Evolutionary conservation across 306 rosid genomes (phyloP).

Genomic region (Dicorynia guianensis): DNA sequence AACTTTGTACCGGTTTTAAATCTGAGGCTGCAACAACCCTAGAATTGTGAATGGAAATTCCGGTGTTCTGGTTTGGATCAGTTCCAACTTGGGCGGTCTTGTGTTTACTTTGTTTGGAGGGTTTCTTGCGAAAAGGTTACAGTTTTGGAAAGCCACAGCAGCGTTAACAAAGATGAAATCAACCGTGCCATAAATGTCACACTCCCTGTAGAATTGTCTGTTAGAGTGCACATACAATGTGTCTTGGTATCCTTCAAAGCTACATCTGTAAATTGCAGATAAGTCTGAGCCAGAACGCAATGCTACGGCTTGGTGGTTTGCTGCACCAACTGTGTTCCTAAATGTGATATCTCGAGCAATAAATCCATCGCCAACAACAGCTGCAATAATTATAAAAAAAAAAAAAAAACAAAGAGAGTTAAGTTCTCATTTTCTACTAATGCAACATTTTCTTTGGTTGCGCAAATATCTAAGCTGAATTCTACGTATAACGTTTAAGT

Average conservation of each 20-base stretch:
- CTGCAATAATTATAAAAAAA: slow-evolving; percentile 41
- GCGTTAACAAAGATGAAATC: slow-evolving; percentile 86
- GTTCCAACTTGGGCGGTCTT: slow-evolving; percentile 69
- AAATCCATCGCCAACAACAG: slow-evolving; percentile 72
- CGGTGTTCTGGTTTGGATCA: slow-evolving; percentile 76
- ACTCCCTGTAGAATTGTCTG: slow-evolving; percentile 78
- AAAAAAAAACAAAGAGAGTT: background rate
- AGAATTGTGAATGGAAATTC: slow-evolving; percentile 64
- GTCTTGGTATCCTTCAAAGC: slow-evolving; percentile 85
- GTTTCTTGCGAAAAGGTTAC: slow-evolving; percentile 63
- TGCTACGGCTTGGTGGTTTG: slow-evolving; percentile 83
- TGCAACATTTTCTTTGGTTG: too few relatives aligned
- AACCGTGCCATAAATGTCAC: slow-evolving; percentile 79
- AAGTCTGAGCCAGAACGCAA: slow-evolving; percentile 79
- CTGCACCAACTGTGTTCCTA: slow-evolving; percentile 76
- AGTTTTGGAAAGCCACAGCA: slow-evolving; percentile 69
- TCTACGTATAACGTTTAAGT: too few relatives aligned
- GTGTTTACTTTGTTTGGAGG: slow-evolving; percentile 74
- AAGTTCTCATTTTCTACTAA: background rate
- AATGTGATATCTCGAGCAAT: slow-evolving; percentile 74
- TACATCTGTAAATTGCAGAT: slow-evolving; percentile 71
- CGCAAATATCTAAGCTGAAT: too few relatives aligned
- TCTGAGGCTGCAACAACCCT: slow-evolving; percentile 55
- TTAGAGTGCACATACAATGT: slow-evolving; percentile 74
- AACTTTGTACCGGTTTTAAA: slow-evolving; percentile 34